Conservation (phyloP, 805 yeast genomes). For the Maudiozyma bulderi region DNA sequence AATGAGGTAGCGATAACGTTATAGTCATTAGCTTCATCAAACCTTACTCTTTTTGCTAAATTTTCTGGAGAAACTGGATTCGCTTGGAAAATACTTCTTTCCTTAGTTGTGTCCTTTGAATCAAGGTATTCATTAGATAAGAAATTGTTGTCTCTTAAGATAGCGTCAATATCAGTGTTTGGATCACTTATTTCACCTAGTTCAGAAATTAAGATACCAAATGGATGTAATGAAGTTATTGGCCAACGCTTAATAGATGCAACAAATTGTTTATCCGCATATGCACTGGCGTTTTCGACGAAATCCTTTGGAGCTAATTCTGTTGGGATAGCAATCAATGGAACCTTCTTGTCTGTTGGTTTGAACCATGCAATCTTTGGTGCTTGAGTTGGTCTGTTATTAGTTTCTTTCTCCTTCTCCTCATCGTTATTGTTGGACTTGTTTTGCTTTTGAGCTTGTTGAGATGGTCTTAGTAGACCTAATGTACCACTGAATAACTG, state of each 20-base stretch:
- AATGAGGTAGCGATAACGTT: constrained; percentile 29
- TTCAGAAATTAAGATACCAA: constrained; percentile 84
- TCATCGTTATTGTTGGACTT: constrained; percentile 43
- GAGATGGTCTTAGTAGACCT: constrained; percentile 91
- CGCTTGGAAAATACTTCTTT: constrained; percentile 21
- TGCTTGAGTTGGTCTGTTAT: constrained; percentile 30
- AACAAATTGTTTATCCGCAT: constrained; percentile 74
- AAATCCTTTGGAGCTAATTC: constrained; percentile 96
- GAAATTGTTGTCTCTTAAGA: constrained; percentile 79
- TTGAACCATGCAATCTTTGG: constrained; percentile 99
- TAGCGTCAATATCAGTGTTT: constrained; percentile 75
- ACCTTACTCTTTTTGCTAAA: constrained; percentile 11
- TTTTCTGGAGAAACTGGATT: constrained; percentile 15
- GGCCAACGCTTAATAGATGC: constrained; percentile 99
- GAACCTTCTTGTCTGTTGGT: constrained; percentile 96
- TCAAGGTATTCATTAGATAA: constrained; percentile 72
- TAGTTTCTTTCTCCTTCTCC: constrained; percentile 14
- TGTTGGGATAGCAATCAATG: constrained; percentile 94
- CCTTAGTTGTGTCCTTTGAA: constrained; percentile 24
- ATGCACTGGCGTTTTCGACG: constrained; percentile 81
- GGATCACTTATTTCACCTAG: constrained; percentile 74
- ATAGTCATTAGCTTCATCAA: constrained; percentile 17
- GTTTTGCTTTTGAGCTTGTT: constrained; percentile 63
- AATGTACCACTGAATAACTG: constrained; percentile 91
- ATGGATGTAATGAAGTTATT: constrained; percentile 95